These are phyloP conservation scores for Aspergillus incahuasiensis DNA, from an alignment of 495 filamentous ascomycete species.

Conservation along the genomic window DNA sequence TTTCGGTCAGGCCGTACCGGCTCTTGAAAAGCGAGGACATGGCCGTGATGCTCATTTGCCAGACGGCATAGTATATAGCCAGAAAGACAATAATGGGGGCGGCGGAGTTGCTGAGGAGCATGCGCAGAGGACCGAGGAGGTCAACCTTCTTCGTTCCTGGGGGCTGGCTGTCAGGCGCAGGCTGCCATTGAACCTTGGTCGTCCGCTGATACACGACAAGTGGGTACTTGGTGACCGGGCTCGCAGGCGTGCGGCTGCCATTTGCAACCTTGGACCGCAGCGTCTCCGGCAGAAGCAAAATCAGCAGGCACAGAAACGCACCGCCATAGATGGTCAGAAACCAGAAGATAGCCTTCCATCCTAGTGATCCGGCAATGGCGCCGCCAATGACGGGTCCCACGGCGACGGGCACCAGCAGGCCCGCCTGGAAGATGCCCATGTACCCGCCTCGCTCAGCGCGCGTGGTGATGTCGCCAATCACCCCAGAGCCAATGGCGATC, in stretches of 20 bases:
- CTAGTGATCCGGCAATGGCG: conserved; percentile 43
- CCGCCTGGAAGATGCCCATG: conserved; percentile 52
- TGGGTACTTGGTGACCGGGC: conserved; percentile 27
- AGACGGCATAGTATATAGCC: conserved; percentile 49
- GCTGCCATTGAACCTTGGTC: conserved; percentile 19
- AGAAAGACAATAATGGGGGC: conserved; percentile 47
- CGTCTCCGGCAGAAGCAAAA: conserved; percentile 51
- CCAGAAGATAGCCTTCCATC: conserved; percentile 57
- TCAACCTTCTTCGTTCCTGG: background rate
- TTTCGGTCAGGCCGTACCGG: conserved; percentile 39
- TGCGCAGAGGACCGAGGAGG: conserved; percentile 36
- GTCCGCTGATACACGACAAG: conserved; percentile 30
- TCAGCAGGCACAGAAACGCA: conserved; percentile 36
- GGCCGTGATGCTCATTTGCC: conserved; percentile 54
- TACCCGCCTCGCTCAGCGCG: conserved; percentile 49
- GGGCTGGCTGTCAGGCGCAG: background rate
- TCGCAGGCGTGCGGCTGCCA: conserved; percentile 23
- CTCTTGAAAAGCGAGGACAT: conserved; percentile 47
- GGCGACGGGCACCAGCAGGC: conserved; percentile 42
- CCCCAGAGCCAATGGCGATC: conserved; percentile 39
- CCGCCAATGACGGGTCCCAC: conserved; percentile 55
- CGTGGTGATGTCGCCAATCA: conserved; percentile 53
- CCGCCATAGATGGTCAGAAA: conserved; percentile 48
- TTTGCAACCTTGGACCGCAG: conserved; percentile 50
- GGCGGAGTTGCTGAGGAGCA: conserved; percentile 40